Evolutionary conservation across 768 basidiomycete genomes (phyloP).

Genomic region (Kondoa subrosea): DNA sequence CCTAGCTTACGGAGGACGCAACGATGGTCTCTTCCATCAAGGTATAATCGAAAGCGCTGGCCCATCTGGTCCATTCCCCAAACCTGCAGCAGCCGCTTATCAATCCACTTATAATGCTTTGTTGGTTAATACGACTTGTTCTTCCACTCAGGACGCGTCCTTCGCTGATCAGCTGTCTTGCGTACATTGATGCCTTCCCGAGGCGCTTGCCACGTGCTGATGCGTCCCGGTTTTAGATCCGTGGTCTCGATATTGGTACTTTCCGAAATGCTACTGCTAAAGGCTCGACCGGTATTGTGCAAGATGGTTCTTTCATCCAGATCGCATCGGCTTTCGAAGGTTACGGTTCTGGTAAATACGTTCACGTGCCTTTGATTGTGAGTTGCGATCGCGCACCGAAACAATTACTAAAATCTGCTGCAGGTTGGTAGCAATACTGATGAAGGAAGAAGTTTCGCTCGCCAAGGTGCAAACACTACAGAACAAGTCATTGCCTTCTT

Average conservation of each 20-base stretch:
- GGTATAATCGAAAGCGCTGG: conserved; percentile 19
- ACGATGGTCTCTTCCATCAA: conserved; percentile 15
- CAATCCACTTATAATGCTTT: conserved; percentile 12
- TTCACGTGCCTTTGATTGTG: conserved; percentile 21
- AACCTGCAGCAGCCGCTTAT: not conserved
- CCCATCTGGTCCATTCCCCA: not conserved
- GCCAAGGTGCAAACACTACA: not conserved
- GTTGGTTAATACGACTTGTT: conserved; percentile 12
- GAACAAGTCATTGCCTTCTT: not conserved
- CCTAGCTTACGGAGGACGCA: conserved; percentile 14
- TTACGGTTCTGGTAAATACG: conserved; percentile 7
- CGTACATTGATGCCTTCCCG: too few relatives aligned
- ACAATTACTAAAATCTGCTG: too few relatives aligned
- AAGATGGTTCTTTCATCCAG: conserved; percentile 16
- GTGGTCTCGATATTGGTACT: conserved; percentile 8
- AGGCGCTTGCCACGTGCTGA: too few relatives aligned
- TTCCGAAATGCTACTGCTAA: conserved; percentile 13
- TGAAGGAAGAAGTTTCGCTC: not conserved
- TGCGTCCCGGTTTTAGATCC: too few relatives aligned
- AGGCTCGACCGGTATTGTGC: conserved; percentile 8
- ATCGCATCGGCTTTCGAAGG: not conserved
- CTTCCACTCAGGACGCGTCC: not conserved
- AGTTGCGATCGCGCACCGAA: too few relatives aligned
- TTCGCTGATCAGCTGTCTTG: conserved; percentile 13
- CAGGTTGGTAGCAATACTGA: conserved; percentile 13